Evolutionary conservation across 257 asterid genomes (phyloP), one percentile per base, ranked within the genome.

Genomic region (Jaltomata sinuosa): DNA sequence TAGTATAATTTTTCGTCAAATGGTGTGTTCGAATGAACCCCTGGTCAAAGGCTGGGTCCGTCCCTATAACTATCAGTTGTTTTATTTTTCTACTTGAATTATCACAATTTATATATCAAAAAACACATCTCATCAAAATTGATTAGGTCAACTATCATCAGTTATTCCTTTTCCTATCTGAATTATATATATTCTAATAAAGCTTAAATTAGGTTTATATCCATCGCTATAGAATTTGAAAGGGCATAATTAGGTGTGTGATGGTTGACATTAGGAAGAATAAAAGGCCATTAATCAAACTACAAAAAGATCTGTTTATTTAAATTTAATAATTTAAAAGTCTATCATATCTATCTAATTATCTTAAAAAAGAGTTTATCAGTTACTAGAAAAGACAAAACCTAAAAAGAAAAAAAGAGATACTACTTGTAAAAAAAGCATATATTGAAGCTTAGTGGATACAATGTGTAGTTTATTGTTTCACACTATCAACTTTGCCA

Each of bases 381-480:
- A 27, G 34, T 34, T 80, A 86, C 77, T 69, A 36, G 55, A 83
- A 42, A 86, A 81, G 53, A 8, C 34, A 57, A 50, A 67, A 47
- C 64, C 45, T 18, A 6, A 52, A 16, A 80, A 74, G 31, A 31
- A 76, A 34, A 71, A 81, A 52, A 29, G 47, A 76, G 68, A 59
- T 59, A 16, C 68, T 27, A 80, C 22, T 79, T 72, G 29, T 71
- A 62, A 45, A 52, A 50, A 81, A 69, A 76, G n/a, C n/a, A n/a
- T n/a, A n/a, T 49, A 74, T 80, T 84, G 81, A 16, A 74, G 22
- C 40, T 74, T 25, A 80, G 91, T 86, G 90, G 91, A 84, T 86
- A 83, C 84, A 88, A 85, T 85, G 89, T 91, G 88, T 71, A 45
- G 38, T 38, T 74, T 76, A 76, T 45, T 76, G 25, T 76, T 71